phyloP scores from a whole-genome alignment of 2,329 filamentous ascomycete genomes.

The Fusarium camptoceras region DNA sequence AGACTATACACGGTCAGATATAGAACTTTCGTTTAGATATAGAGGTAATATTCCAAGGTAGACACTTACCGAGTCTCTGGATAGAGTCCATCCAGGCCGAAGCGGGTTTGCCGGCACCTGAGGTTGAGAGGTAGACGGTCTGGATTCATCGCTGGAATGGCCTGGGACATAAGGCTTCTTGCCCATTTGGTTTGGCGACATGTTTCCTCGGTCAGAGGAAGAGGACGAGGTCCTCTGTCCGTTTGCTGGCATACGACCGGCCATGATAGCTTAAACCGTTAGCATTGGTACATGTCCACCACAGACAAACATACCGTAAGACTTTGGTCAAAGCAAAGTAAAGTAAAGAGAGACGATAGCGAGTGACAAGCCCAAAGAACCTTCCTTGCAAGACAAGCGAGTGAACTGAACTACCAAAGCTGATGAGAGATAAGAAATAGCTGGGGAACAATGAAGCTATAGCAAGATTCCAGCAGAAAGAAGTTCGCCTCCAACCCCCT shows the following conservation, averaged over 20 bases:
- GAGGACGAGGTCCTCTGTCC: conserved; percentile 35
- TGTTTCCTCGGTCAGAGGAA: conserved; percentile 28
- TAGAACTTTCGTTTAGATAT: rapidly evolving
- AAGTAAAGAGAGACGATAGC: conserved; percentile 18
- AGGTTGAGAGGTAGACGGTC: conserved; percentile 21
- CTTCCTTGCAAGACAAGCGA: conserved; percentile 27
- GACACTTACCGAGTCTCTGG: conserved; percentile 48
- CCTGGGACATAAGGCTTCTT: conserved; percentile 5
- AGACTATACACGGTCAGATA: conserved; percentile 45
- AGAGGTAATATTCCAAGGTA: neutral
- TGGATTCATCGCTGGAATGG: neutral
- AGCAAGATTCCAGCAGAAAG: conserved; percentile 25
- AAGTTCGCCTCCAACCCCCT: neutral
- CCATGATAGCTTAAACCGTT: conserved; percentile 16
- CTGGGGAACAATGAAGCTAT: conserved; percentile 44
- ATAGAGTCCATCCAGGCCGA: conserved; percentile 31
- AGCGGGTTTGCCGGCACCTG: conserved; percentile 30
- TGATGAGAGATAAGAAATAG: conserved; percentile 6
- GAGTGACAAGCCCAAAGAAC: conserved; percentile 28
- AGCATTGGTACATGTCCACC: neutral
- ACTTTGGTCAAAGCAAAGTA: neutral
- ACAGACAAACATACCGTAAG: neutral
- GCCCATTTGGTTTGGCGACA: conserved; percentile 1
- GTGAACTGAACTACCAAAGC: conserved; percentile 14
- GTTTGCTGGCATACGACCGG: conserved; percentile 2